These are phyloP conservation scores for Mycena latifolia DNA, from an alignment of 768 basidiomycete genomes.

Conservation along the genomic window DNA sequence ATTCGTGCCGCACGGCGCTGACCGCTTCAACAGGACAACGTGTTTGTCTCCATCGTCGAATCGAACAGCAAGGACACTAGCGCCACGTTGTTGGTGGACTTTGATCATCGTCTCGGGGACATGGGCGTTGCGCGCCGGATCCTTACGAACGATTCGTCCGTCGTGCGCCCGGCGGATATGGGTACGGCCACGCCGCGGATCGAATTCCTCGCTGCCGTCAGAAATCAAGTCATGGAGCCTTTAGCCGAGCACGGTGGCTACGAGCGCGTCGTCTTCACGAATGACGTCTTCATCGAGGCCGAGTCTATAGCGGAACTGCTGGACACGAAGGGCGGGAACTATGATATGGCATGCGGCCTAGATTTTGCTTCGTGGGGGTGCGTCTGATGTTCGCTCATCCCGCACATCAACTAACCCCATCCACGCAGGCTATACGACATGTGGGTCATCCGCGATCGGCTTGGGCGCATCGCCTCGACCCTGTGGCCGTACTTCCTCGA, in stretches of 20 bases:
- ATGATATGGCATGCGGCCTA: conserved; percentile 59
- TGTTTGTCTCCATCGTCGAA: conserved; percentile 41
- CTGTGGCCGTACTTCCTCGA: not conserved
- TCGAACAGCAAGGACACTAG: conserved; percentile 52
- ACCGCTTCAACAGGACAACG: conserved; percentile 43
- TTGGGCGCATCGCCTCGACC: not conserved
- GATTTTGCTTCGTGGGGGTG: conserved; percentile 50
- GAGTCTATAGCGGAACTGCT: conserved; percentile 55
- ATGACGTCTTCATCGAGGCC: conserved; percentile 55
- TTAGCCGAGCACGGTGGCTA: conserved; percentile 50
- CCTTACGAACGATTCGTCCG: conserved; percentile 38
- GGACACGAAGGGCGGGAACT: conserved; percentile 50
- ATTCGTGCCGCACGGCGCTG: not conserved
- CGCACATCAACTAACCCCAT: too few species aligned
- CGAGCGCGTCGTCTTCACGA: conserved; percentile 56
- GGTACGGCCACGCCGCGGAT: conserved; percentile 42
- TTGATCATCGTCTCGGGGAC: conserved; percentile 40
- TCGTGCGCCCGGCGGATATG: too few species aligned
- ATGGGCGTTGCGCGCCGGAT: conserved; percentile 45
- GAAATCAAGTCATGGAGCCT: conserved; percentile 56
- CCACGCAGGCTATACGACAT: not conserved
- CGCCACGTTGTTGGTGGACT: conserved; percentile 43
- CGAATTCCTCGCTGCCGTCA: conserved; percentile 50
- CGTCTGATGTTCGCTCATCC: not conserved
- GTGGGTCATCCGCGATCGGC: not conserved